Conservation (phyloP, 352 stramenopile genomes). For the Globisporangium viniferum region DNA sequence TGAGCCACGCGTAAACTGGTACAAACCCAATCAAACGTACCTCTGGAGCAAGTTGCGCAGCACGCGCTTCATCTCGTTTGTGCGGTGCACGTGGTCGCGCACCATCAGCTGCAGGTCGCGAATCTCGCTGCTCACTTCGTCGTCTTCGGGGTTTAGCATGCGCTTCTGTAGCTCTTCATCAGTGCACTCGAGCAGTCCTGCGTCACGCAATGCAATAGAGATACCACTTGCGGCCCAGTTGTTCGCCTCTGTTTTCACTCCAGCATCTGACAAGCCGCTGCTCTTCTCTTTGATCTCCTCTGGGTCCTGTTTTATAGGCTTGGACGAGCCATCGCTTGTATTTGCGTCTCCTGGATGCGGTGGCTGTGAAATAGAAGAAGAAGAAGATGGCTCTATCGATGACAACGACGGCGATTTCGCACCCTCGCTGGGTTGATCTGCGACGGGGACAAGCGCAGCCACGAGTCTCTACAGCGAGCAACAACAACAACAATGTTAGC, state of each 20-base stretch:
- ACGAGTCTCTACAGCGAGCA: conserved; percentile 13
- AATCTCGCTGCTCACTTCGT: conserved; percentile 68
- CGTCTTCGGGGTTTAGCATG: conserved; percentile 36
- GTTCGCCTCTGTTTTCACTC: neutral
- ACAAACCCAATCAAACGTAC: conserved; percentile 22
- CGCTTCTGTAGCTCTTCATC: conserved; percentile 24
- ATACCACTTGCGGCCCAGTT: conserved; percentile 33
- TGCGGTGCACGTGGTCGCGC: conserved; percentile 33
- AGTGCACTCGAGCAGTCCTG: conserved; percentile 49
- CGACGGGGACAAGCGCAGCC: conserved; percentile 13
- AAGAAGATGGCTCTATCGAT: neutral
- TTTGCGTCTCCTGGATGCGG: neutral
- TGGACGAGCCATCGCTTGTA: neutral
- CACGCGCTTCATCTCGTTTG: conserved; percentile 60
- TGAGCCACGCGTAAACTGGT: neutral
- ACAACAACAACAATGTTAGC: neutral
- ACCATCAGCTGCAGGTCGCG: conserved; percentile 46
- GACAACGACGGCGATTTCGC: neutral
- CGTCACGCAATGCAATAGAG: conserved; percentile 26
- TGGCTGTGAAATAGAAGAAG: neutral
- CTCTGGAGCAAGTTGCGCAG: conserved; percentile 51
- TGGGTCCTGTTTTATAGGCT: neutral
- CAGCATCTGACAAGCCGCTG: neutral
- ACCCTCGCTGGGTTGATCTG: neutral
- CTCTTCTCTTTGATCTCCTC: conserved; percentile 5